These are phyloP conservation scores for Apiospora marii DNA, from an alignment of 2,329 filamentous ascomycete species.

Conservation along the genomic window DNA sequence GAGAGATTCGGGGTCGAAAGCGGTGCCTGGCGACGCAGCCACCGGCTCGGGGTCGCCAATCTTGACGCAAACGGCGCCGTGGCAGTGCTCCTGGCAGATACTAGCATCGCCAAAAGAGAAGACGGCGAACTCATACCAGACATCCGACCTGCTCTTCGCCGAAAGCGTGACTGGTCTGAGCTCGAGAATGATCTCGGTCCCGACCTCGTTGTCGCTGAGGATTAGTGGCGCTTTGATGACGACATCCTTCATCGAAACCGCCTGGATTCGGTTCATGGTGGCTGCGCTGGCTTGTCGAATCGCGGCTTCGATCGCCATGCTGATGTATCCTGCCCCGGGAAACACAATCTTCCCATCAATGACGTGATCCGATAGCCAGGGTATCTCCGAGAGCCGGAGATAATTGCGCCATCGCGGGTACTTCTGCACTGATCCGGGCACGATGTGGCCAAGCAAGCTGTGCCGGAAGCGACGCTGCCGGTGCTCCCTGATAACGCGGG, in stretches of 20 bases:
- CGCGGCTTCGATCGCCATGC: slow-evolving; percentile 31
- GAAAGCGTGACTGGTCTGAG: slow-evolving; percentile 33
- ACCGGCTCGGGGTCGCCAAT: too few species aligned
- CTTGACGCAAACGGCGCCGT: neutral
- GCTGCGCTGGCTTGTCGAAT: slow-evolving; percentile 30
- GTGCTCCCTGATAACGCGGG: neutral
- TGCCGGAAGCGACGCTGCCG: slow-evolving; percentile 20
- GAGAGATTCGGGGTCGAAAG: too few species aligned
- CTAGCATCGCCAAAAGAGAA: neutral
- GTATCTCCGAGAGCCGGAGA: neutral
- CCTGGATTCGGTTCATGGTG: slow-evolving; percentile 32
- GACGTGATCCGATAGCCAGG: slow-evolving; percentile 25
- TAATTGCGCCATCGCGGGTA: slow-evolving; percentile 20
- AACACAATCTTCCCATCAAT: slow-evolving; percentile 18
- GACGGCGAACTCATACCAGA: neutral
- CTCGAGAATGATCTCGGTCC: slow-evolving; percentile 46
- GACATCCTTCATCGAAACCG: slow-evolving; percentile 46
- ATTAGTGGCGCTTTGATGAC: slow-evolving; percentile 36
- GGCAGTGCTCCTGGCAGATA: neutral
- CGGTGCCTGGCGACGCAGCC: neutral
- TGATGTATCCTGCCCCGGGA: slow-evolving; percentile 19
- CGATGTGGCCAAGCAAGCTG: slow-evolving; percentile 20
- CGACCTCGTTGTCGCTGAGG: slow-evolving; percentile 38
- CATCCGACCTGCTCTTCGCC: neutral
- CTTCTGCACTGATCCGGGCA: neutral